Percentiles rank a stretch among this genome's conserved stretches.
These are phyloP conservation scores for Aspergillus puulaauensis DNA, from an alignment of 2,329 filamentous ascomycete genomes.

Conservation along the genomic window DNA sequence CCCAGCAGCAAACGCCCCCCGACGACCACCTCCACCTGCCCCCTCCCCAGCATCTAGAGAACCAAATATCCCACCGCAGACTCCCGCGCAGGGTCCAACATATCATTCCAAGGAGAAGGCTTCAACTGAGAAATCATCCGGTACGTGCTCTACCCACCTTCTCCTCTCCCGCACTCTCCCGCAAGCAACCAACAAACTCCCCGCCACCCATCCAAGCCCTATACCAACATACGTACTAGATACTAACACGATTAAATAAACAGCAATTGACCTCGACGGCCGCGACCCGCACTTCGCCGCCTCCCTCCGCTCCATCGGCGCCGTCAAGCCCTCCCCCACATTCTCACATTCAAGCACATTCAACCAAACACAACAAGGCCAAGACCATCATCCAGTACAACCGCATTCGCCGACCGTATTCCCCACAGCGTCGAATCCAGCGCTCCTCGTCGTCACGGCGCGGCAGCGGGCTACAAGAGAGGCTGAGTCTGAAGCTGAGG, in stretches of 20 bases:
- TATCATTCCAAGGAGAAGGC: conserved; percentile 38
- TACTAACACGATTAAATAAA: background rate
- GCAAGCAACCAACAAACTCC: background rate
- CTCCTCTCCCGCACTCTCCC: background rate
- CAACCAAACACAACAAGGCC: conserved; percentile 13
- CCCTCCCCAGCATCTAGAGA: conserved; percentile 34
- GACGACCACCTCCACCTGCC: conserved; percentile 29
- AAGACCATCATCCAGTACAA: background rate
- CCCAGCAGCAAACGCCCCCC: background rate
- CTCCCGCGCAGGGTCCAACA: conserved; percentile 12
- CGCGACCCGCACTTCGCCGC: conserved; percentile 69
- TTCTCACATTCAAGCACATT: conserved; percentile 57
- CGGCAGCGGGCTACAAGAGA: conserved; percentile 51
- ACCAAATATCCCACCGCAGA: conserved; percentile 32
- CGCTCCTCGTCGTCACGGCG: conserved; percentile 53
- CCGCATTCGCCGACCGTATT: conserved; percentile 30
- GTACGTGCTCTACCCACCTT: conserved; percentile 21
- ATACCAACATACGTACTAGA: background rate
- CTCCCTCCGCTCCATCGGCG: conserved; percentile 69
- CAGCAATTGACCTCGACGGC: conserved; percentile 60
- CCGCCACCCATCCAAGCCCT: background rate
- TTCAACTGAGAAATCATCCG: conserved; percentile 33
- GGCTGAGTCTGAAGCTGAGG: conserved; percentile 56
- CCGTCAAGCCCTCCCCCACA: conserved; percentile 58
- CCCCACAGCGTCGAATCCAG: conserved; percentile 50